Conservation (phyloP, 345 rosid species). For the Hirschfeldia incana region DNA sequence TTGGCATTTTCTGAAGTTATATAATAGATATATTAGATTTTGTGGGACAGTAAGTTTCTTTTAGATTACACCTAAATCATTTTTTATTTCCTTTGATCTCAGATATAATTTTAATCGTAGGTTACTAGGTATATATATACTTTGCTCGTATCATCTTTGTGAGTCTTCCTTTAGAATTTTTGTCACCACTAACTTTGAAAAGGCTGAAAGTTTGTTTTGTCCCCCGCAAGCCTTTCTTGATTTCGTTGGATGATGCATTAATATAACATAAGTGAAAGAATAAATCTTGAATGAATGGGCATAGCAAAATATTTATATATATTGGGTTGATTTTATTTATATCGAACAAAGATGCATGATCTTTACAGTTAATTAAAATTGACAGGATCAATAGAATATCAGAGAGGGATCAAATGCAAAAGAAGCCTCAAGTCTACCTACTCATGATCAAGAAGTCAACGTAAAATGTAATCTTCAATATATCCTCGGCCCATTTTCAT, state of each 20-base stretch:
- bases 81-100: neutral
- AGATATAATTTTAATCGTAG: neutral
- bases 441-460: slow-evolving; percentile 28
- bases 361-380: slow-evolving; percentile 9
- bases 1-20: slow-evolving; percentile 3
- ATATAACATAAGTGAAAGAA: neutral
- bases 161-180: slow-evolving; percentile 28
- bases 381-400: slow-evolving; percentile 25
- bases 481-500: slow-evolving; percentile 30
- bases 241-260: neutral
- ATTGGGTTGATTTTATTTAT: neutral
- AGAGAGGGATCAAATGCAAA: slow-evolving; percentile 21
- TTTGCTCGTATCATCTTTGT: slow-evolving; percentile 14
- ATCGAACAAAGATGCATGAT: slow-evolving; percentile 6
- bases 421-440: slow-evolving; percentile 29
- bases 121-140: neutral
- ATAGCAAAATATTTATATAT: neutral
- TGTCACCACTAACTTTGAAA: slow-evolving; percentile 33
- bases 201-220: slow-evolving; percentile 26
- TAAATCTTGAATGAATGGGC: slow-evolving; percentile 6
- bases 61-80: neutral
- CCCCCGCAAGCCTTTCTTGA: slow-evolving; percentile 23
- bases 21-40: neutral
- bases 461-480: slow-evolving; percentile 31
- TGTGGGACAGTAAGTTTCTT: slow-evolving; percentile 21